Conservation (phyloP, 2,329 filamentous ascomycete genomes). For the Ophiostoma sp. region DNA sequence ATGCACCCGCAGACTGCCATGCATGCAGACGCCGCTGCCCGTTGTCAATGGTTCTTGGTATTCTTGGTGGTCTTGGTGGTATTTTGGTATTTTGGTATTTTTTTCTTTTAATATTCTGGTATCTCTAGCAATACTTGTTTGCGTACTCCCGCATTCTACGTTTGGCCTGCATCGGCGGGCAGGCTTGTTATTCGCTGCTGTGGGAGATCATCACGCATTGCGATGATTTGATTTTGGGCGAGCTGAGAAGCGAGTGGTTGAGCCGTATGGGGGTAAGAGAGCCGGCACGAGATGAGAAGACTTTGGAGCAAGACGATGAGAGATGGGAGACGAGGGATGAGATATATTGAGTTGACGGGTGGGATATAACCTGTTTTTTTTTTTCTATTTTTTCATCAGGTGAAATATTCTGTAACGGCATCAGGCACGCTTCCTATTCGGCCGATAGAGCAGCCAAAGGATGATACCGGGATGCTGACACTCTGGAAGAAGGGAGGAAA, state of each 20-base stretch:
- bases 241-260: background rate
- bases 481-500: background rate
- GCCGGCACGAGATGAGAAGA: background rate
- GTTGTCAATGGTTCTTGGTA: conserved; percentile 5
- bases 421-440: background rate
- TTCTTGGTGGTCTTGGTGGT: background rate
- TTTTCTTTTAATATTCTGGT: background rate
- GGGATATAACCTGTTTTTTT: background rate
- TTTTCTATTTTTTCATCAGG: background rate
- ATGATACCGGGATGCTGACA: background rate
- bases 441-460: background rate
- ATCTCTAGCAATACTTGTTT: background rate
- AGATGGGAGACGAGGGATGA: background rate
- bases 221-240: background rate
- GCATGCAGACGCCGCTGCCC: conserved; percentile 9
- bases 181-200: background rate
- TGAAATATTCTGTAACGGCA: background rate
- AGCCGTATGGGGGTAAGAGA: background rate
- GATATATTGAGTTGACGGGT: background rate
- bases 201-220: background rate
- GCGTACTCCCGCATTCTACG: background rate
- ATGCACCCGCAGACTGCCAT: background rate
- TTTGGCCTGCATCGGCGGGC: background rate
- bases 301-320: background rate
- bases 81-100: background rate